A percentile compares a stretch with the other conserved stretches of the same genome.
Conservation (phyloP, 163 green algal species). For the Chlorella variabilis region DNA sequence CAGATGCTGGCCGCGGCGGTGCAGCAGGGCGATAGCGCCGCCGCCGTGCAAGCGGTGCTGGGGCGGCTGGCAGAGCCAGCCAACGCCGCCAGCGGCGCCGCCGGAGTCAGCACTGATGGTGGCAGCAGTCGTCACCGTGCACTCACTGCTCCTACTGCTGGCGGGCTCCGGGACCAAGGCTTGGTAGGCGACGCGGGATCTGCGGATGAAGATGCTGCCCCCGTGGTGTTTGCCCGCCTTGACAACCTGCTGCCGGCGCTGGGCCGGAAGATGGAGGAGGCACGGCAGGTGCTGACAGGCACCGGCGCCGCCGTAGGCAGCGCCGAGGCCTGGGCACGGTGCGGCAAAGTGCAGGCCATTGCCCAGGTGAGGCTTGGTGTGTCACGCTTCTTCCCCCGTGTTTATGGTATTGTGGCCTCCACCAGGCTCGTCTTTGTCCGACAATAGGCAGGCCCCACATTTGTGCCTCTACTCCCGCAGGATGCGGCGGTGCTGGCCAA, state of each 20-base stretch:
- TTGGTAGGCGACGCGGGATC: neutral
- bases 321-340: neutral
- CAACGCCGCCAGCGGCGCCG: neutral
- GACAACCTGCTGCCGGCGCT: slow-evolving; percentile 11
- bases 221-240: neutral
- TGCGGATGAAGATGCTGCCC: neutral
- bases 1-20: slow-evolving; percentile 71
- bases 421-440: too few relatives aligned
- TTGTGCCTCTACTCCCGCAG: neutral
- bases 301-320: neutral
- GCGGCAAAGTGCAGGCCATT: neutral
- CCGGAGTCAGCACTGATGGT: neutral
- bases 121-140: neutral
- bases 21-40: neutral
- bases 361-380: neutral
- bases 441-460: too few relatives aligned
- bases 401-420: too few relatives aligned
- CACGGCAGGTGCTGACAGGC: neutral
- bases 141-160: too few relatives aligned
- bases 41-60: slow-evolving; percentile 4
- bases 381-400: too few relatives aligned
- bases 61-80: too few relatives aligned
- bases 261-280: neutral
- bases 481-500: slow-evolving; percentile 18
- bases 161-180: too few relatives aligned